Base-by-base conservation (phyloP, 768 basidiomycete species). In the Guyanaporus albipodus region DNA sequence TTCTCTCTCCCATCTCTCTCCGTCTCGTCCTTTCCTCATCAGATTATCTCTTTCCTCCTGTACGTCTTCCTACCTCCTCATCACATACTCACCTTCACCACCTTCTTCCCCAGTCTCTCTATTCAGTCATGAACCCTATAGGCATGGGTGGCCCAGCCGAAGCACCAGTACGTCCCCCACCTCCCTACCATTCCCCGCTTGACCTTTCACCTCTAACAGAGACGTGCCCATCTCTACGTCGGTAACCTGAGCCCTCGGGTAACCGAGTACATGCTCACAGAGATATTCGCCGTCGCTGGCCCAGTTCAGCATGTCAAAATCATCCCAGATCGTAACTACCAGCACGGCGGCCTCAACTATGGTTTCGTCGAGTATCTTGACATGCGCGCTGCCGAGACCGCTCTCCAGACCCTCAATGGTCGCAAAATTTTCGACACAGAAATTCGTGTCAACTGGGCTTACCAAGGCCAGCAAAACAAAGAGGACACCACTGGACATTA, bases 401-500 rank as follows among this genome's bases (percentile, higher is more conserved):
- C 96, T n/a, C 77, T 99, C 28, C 88, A 93, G 71, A 97, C 96
- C 35, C 81, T 99, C 60, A 98, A 98, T 67, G 96, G 96, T 37
- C 89, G 96, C 64, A 96, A 97, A 76, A 98, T 99, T 61, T 99
- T 98, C 61, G 96, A 99, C 72, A 96, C 96, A 31, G 96, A 99
- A 73, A 94, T 99, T 59, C 85, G 92, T 56, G 94, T 97, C 74
- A 99, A 99, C 68, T 99, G 96, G 96, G 96, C 96, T 28, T 97
- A 98, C 69, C 95, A 98, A 70, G 94, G 93, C 59, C 84, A 87
- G 64, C 90, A 94, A 78, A 93, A 91, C 73, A 97, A 97, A 76
- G 96, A 99, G 72, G 96, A 99, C 70, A 95, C 96, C 35, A 91
- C 92, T 38, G 85, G 85, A 56, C 96, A 99, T 70, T 97, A 82